phyloP scores from a whole-genome alignment of 345 rosid genomes.

The Clarkia xantiana region DNA sequence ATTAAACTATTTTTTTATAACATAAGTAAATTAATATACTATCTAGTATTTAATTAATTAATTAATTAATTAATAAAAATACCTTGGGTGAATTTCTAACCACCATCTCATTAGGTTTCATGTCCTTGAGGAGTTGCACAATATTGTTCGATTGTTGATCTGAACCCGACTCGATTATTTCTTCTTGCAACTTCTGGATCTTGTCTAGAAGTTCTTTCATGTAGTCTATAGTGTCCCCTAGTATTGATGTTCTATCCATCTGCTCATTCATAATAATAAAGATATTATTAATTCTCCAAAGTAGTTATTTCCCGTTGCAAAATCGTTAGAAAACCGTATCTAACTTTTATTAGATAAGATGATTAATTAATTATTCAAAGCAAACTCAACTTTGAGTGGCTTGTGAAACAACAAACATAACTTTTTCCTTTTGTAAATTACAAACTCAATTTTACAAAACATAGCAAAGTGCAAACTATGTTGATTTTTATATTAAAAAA shows the following conservation, averaged over 20 bases:
- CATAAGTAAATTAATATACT: no score
- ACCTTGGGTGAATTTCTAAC: slow-evolving; percentile 37
- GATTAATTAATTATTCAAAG: no score
- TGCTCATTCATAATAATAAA: slow-evolving; percentile 4
- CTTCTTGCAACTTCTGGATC: slow-evolving; percentile 18
- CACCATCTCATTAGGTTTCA: slow-evolving; percentile 18
- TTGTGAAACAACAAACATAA: no score
- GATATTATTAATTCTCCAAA: not conserved
- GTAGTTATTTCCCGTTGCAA: not conserved
- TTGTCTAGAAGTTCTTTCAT: slow-evolving; percentile 30
- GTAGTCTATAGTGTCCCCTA: slow-evolving; percentile 35
- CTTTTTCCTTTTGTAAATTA: no score
- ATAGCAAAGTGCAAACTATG: no score
- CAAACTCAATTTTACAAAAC: no score
- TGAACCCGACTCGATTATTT: no score
- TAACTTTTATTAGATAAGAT: no score
- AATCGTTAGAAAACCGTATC: not conserved
- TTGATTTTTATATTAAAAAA: no score
- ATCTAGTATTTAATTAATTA: no score
- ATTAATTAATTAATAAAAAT: no score
- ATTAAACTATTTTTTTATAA: slow-evolving; percentile 11
- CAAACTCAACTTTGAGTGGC: no score
- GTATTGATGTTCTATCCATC: slow-evolving; percentile 38
- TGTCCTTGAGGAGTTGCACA: slow-evolving; percentile 10
- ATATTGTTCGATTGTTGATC: slow-evolving; percentile 10